A percentile compares a stretch with the other conserved stretches of the same genome.
Evolutionary conservation across 345 rosid species (phyloP).

Genomic region (Crucihimalaya himalaica): DNA sequence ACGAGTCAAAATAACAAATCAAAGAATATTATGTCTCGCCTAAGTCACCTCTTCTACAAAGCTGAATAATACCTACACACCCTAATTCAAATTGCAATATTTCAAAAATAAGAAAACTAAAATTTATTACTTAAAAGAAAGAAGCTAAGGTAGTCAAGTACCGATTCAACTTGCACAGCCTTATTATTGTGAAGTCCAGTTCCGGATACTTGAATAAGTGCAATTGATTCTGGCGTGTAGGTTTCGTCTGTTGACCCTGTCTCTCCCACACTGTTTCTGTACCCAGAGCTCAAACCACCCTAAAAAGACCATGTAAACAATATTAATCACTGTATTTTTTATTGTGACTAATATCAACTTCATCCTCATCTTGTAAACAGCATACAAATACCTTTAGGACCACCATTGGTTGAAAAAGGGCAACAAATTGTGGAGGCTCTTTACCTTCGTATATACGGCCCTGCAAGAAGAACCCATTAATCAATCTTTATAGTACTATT

Average conservation of each 20-base stretch:
- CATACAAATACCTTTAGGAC: conserved; percentile 71
- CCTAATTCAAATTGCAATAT: neutral
- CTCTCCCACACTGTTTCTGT: conserved; percentile 62
- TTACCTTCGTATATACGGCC: conserved; percentile 86
- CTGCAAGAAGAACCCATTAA: conserved; percentile 45
- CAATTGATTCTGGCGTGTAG: conserved; percentile 65
- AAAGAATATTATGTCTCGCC: conserved; percentile 5
- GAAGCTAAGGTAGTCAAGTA: conserved; percentile 40
- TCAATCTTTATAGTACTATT: conserved; percentile 3
- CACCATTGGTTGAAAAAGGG: conserved; percentile 93
- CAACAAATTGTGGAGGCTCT: conserved; percentile 95
- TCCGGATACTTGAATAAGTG: conserved; percentile 84
- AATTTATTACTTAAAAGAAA: neutral
- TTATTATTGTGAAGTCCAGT: conserved; percentile 71
- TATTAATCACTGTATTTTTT: conserved; percentile 24
- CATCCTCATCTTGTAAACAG: neutral
- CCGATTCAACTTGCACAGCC: conserved; percentile 86
- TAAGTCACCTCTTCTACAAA: neutral
- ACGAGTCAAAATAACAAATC: conserved; percentile 2
- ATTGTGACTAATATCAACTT: neutral
- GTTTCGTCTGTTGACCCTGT: conserved; percentile 68
- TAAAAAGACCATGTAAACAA: conserved; percentile 37
- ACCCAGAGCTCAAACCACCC: conserved; percentile 97
- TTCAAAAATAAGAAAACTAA: neutral
- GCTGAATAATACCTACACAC: conserved; percentile 3